A percentile compares a stretch with the other conserved stretches of the same genome.
Conservation (phyloP, 2,329 filamentous ascomycete genomes). For the Fonsecaea monophora region DNA sequence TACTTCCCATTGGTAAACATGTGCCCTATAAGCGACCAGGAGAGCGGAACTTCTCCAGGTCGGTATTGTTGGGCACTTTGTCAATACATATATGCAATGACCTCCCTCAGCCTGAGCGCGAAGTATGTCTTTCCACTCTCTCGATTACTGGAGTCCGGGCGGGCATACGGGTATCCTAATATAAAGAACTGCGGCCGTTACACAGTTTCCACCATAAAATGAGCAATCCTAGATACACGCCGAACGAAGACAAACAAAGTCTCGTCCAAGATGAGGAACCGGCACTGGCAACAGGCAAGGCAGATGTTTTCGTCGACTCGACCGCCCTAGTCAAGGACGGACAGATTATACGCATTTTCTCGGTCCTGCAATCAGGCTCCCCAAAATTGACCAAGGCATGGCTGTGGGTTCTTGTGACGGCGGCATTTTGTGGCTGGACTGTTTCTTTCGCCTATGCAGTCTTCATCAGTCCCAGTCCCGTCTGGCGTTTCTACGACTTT, state of each 20-base stretch:
- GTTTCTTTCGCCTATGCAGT: conserved; percentile 1
- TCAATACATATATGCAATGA: background rate
- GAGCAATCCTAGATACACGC: background rate
- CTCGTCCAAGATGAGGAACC: background rate
- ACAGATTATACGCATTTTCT: background rate
- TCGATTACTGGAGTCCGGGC: background rate
- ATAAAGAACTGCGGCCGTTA: background rate
- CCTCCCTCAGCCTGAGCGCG: background rate
- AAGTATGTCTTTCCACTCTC: background rate
- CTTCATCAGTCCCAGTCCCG: background rate
- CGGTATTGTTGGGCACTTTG: background rate
- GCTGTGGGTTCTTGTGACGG: background rate
- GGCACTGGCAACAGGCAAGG: background rate
- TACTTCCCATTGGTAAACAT: conserved; percentile 1
- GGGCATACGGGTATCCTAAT: background rate
- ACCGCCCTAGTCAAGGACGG: conserved; percentile 1
- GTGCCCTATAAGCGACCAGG: background rate
- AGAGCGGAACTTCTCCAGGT: background rate
- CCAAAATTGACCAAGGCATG: conserved; percentile 1
- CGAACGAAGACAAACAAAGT: background rate
- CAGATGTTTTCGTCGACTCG: background rate
- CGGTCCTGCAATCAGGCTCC: background rate
- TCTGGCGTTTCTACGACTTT: background rate
- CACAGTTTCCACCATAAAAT: background rate
- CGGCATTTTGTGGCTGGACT: background rate